phyloP scores from a whole-genome alignment of 805 yeast genomes.

The Nakazawaea wyomingensis region DNA sequence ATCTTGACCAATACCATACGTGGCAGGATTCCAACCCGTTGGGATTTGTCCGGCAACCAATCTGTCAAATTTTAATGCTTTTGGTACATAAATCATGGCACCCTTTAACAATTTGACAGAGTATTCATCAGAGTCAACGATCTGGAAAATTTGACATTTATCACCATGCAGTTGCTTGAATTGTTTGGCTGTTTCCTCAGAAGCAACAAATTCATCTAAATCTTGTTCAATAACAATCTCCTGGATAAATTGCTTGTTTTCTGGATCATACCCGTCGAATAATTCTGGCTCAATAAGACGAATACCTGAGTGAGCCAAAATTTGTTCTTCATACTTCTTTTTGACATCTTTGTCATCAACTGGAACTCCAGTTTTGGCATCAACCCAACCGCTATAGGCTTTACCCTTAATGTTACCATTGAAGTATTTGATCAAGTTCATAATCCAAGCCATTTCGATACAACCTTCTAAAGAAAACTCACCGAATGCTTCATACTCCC shows the following conservation, averaged over 20 bases:
- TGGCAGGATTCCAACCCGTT: conserved; percentile 95
- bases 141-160: conserved; percentile 84
- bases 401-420: conserved; percentile 85
- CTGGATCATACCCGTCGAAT: conserved; percentile 91
- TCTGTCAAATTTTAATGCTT: conserved; percentile 70
- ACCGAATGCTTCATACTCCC: conserved; percentile 98
- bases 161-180: conserved; percentile 93
- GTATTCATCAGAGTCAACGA: conserved; percentile 87
- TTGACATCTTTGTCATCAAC: conserved; percentile 94
- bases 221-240: conserved; percentile 97
- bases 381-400: conserved; percentile 97
- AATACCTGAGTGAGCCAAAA: conserved; percentile 92
- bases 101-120: conserved; percentile 90
- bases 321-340: conserved; percentile 82
- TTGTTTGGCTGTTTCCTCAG: conserved; percentile 92
- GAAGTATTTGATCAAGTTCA: conserved; percentile 96
- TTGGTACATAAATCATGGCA: conserved; percentile 86
- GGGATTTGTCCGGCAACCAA: conserved; percentile 92
- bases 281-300: conserved; percentile 95
- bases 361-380: conserved; percentile 85
- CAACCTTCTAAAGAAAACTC: conserved; percentile 96
- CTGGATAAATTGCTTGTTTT: conserved; percentile 87
- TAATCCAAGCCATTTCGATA: conserved; percentile 99
- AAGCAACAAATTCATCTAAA: conserved; percentile 91
- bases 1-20: conserved; percentile 94